Evolutionary conservation across 345 rosid species (phyloP), one percentile per base, ranked within the genome.

Genomic region (Psidium friedrichsthalianum): DNA sequence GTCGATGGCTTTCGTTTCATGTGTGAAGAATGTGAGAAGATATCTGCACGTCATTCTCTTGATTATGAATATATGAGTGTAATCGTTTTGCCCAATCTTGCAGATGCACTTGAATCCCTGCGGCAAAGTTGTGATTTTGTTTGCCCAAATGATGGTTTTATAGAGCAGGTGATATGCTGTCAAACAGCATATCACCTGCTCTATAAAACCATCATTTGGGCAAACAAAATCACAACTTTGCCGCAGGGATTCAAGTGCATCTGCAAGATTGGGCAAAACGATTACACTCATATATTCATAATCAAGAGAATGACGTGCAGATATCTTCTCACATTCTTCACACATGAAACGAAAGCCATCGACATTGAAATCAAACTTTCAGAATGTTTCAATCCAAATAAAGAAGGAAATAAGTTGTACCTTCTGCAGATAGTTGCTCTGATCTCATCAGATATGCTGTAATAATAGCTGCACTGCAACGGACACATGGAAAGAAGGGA

Each of bases 141-240:
- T 90, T 92, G 96, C 88, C 96, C 99, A n/a, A 96, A 96, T 88
- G 95, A 90, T 92, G 98, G 96, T 53, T 95, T 96, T 89, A 81
- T 94, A 81, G 95, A 96, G 83, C 98, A 96, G 96, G 98, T 95
- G 86, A 32, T 32, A 86, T 84, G 82, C 85, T 57, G 81, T 57
- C 14, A 84, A 8, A 57, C 81, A 57, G 85, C 82, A 84, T 86
- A 32, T 32, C 86, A 95, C 98, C 96, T 96, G 98, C 83, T 96
- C 95, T 81, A 94, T 81, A 89, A 96, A 95, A 53, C 96, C 98
- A 92, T 90, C 95, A 88, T 96, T 96, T n/a, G 99, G 96, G 88
- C 96, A 92, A 90, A 91, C 96, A 85, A 85, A 88, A 87, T 94
- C 95, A 58, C 92, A 91, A 88, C 91, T 91, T 87, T 92, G 90